Conservation (phyloP, 169 alveolate species). For the Amoebophrya sp. region DNA sequence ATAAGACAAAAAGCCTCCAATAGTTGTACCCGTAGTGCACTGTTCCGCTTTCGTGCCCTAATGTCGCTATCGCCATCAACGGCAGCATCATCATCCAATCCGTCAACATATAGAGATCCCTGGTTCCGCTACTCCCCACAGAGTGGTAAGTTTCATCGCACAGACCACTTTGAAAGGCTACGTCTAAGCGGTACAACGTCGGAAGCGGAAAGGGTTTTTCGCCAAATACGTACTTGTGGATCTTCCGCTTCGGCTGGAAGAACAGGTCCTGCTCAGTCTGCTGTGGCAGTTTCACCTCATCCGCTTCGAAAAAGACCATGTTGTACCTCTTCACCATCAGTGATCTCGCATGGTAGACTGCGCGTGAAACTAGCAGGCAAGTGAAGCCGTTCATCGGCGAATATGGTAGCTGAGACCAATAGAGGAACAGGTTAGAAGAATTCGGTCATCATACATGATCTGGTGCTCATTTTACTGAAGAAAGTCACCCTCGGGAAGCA, state of each 20-base stretch:
- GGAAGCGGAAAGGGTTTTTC: not conserved
- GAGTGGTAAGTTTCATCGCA: not conserved
- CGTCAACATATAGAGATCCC: not conserved
- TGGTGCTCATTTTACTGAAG: too few species aligned
- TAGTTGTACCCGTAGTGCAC: conserved; percentile 22
- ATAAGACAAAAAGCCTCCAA: too few species aligned
- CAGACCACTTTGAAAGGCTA: not conserved
- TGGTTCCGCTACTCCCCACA: not conserved
- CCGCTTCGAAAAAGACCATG: not conserved
- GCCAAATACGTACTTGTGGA: not conserved
- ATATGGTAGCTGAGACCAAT: not conserved
- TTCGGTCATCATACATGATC: too few species aligned
- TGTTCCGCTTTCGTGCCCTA: not conserved
- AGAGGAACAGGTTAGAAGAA: too few species aligned
- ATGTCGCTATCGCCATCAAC: not conserved
- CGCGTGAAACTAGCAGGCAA: not conserved
- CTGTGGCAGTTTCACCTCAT: not conserved
- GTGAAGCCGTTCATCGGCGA: not conserved
- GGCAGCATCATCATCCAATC: not conserved
- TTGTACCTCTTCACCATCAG: not conserved
- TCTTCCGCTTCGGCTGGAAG: not conserved
- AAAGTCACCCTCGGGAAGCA: too few species aligned
- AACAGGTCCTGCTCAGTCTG: not conserved
- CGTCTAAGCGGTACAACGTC: not conserved
- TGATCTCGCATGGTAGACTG: not conserved